These are phyloP conservation scores for Pecoramyces ruminantium DNA, from an alignment of 192 early-diverging fungal species.

Conservation along the genomic window DNA sequence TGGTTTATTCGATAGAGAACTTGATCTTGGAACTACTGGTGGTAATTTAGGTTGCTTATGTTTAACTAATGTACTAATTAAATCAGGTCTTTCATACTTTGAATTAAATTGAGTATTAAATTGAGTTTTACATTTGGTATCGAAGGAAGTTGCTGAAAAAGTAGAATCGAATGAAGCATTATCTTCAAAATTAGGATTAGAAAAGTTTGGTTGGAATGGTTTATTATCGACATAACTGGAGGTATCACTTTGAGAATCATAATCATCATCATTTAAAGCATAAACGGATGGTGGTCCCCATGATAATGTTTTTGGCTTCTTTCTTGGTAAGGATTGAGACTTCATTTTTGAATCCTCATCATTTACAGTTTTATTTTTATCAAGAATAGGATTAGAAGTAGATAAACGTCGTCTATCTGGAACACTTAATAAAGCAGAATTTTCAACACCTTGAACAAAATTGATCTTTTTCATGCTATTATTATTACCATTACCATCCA, in stretches of 20 bases:
- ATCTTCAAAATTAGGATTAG: not conserved
- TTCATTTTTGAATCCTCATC: not conserved
- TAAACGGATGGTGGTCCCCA: not conserved
- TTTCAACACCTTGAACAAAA: not conserved
- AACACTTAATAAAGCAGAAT: not conserved
- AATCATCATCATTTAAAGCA: not conserved
- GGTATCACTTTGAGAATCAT: not conserved
- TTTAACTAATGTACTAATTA: not conserved
- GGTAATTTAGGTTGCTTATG: not conserved
- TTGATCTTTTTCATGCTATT: not conserved
- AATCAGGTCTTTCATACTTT: not conserved
- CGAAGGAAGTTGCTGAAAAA: not conserved
- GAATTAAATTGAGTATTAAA: not conserved
- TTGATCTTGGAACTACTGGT: not conserved
- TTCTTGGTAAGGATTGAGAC: not conserved
- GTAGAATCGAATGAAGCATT: not conserved
- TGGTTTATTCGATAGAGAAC: not conserved
- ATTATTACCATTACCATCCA: not conserved
- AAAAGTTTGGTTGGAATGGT: not conserved
- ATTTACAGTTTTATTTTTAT: not conserved
- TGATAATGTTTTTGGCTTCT: not conserved
- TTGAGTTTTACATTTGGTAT: not conserved
- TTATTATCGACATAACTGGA: not conserved
- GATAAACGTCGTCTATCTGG: not conserved
- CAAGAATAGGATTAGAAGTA: not conserved